Evolutionary conservation across 202 grass and related monocot species (phyloP), one percentile per base, ranked within the genome.

Genomic region (Cymbopogon flexuosus): DNA sequence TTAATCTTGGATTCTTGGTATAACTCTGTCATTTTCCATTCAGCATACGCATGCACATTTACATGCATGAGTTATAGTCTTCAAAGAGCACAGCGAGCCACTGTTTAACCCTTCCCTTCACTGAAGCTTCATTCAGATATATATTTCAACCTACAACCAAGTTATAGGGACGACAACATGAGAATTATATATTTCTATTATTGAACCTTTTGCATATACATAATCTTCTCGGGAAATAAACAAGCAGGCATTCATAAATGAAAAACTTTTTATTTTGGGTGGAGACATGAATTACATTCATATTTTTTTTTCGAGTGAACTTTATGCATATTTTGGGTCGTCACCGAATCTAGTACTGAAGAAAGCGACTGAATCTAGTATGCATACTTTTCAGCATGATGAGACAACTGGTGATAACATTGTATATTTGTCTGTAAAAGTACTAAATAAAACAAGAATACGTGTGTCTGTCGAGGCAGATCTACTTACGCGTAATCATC

Each of bases 111-210:
- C 62, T 42, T 83, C 11, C 29, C 62, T 43, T 68, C 62, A 60
- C 16, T 68, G 22, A 65, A 58, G 46, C 22, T 58, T 76, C 24
- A 67, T 69, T 68, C 24, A 67, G 21, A 51, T 34, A 67, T 18
- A n/a, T n/a, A n/a, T n/a, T 43, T 83, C 35, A 75, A 68, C 80
- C 80, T 82, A 35, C 80, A 82, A 2, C 30, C 45, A 83, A 73
- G 29, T 40, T 65, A 29, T 18, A 30, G n/a, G 3, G 1, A 10
- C 6, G n/a, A n/a, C n/a, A n/a, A 37, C 5, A 24, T 62, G 39
- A 81, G 78, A 62, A 70, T 13, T 79, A 0, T 27, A 27, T 27
- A 27, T 11, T 41, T n/a, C 15, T 22, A 12, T 24, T 43, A 42
- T 14, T 68, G 8, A 68, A 37, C 22, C 13, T 14, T n/a, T n/a